Base-by-base conservation (phyloP, 1,284 basidiomycete genomes). In the Xerocomus nothofagi region DNA sequence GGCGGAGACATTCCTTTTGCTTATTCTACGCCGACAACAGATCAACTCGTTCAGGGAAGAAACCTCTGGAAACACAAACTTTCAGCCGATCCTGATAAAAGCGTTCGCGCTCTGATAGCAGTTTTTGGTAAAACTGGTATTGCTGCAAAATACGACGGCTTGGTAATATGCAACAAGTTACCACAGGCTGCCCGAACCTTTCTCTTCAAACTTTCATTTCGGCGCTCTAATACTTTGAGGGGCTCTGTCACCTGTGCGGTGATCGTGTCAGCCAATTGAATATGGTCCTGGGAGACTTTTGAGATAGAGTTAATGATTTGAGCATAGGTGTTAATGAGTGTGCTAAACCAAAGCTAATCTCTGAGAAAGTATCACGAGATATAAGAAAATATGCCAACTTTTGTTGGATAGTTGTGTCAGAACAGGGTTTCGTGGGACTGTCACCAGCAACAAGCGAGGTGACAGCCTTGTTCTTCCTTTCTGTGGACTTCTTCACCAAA, bases 31-130 rank as follows among this genome's bases (percentile, higher is more conserved):
- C 32, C 51, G 49, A 49, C 41, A 44, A 49, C 39, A 32, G 20
- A 36, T 51, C 46, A 49, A 43, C 36, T 41, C 42, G 45, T 49
- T 46, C 43, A 43, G 31, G 32, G 17, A 39, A 17, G 17, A 27
- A 41, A n/a, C n/a, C 45, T 20, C 21, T 36, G 44, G 37, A 15
- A 42, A 38, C 17, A 54, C 69, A 44, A 50, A 86, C 88, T 78
- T 90, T 91, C 18, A 77, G 56, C 37, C 86, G 82, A 49, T 90
- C 86, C 29, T 70, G 67, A 58, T 87, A 88, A 36, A 77, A 67
- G 42, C 77, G 79, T 60, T 91, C 88, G 51, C 87, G 74, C 52
- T 91, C 87, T 6, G 76, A 68, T 3, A 91, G 66, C 18, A 91
- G 66, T 60, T 84, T 88, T 66, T 85, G 80, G 61, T 84, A 89